phyloP scores from a whole-genome alignment of 495 filamentous ascomycete genomes.

The Xylaria longipes region DNA sequence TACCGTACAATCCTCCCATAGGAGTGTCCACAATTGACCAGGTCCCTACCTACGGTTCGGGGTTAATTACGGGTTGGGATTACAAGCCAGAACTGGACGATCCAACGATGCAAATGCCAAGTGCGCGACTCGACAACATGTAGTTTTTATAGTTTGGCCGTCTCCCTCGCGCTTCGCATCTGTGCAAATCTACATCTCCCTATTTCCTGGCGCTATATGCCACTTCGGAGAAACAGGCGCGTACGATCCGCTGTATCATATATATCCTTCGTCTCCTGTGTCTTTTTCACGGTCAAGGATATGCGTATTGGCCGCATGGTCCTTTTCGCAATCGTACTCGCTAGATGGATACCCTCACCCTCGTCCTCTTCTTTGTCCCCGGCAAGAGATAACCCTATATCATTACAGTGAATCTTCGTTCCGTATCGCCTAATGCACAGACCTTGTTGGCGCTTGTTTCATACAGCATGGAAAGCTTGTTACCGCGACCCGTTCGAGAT shows the following conservation, averaged over 20 bases:
- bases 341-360: not conserved
- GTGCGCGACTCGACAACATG: slow-evolving; percentile 53
- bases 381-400: not conserved
- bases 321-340: not conserved
- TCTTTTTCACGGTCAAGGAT: not conserved
- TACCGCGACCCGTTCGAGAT: not conserved
- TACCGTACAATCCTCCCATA: slow-evolving; percentile 52
- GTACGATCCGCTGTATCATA: not conserved
- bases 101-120: slow-evolving; percentile 53
- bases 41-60: slow-evolving; percentile 42
- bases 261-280: not conserved
- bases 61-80: slow-evolving; percentile 47
- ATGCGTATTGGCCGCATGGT: not conserved
- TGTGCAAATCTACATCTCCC: not conserved
- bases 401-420: not conserved
- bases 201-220: not conserved
- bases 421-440: not conserved
- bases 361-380: not conserved
- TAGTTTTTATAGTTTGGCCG: slow-evolving; percentile 27
- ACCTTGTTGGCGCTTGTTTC: not conserved
- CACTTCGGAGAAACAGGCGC: no score
- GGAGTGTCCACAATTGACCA: slow-evolving; percentile 50
- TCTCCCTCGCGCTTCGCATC: not conserved
- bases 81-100: slow-evolving; percentile 56
- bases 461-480: not conserved